Evolutionary conservation across 176 grass and related monocot species (phyloP).

Genomic region (Carex myosuroides): DNA sequence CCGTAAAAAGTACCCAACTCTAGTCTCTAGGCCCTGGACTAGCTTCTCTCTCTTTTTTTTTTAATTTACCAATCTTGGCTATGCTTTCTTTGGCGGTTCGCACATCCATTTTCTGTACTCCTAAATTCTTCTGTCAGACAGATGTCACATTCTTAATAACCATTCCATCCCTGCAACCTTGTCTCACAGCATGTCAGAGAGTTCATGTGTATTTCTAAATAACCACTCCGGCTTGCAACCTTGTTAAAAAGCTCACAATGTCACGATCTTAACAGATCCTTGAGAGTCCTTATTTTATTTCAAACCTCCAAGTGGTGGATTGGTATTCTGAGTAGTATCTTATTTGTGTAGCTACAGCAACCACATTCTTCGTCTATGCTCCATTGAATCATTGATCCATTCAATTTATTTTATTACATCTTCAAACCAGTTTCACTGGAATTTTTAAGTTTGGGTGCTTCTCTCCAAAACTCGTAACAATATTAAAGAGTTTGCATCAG

Average conservation of each 20-base stretch:
- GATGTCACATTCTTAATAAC: too few relatives aligned
- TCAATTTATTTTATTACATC: background rate
- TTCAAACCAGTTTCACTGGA: background rate
- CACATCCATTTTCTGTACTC: background rate
- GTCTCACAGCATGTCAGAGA: background rate
- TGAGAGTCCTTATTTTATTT: background rate
- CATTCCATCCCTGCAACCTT: background rate
- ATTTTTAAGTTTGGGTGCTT: background rate
- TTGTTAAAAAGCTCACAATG: background rate
- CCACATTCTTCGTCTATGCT: background rate
- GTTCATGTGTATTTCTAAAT: background rate
- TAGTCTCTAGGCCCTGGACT: background rate
- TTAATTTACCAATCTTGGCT: background rate
- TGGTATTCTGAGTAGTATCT: background rate
- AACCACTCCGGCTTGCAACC: background rate
- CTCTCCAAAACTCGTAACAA: background rate
- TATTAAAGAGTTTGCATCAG: background rate
- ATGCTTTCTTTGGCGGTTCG: background rate
- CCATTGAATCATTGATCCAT: background rate
- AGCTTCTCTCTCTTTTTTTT: background rate
- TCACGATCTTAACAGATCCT: background rate
- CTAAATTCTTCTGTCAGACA: background rate
- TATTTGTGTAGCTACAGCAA: background rate
- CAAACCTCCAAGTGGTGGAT: background rate
- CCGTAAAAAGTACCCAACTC: background rate